Evolutionary conservation across 106 monocot species (phyloP).

Genomic region (Chionographis japonica): DNA sequence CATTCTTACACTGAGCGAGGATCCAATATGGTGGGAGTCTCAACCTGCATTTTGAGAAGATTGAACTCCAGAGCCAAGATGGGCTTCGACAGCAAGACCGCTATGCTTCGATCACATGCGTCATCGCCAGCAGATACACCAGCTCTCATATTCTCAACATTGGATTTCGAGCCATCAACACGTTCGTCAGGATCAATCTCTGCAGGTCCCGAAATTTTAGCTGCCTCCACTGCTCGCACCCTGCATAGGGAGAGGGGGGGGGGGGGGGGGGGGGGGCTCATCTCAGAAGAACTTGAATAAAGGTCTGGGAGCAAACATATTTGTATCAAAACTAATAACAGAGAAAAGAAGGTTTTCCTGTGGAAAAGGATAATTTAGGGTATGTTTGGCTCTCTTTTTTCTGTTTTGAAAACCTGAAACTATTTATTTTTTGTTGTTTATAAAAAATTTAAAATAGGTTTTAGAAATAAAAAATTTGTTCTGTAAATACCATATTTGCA

Average conservation of each 20-base stretch:
- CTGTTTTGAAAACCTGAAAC: too few species aligned
- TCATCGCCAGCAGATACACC: constrained; percentile 14
- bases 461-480: too few species aligned
- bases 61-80: constrained; percentile 74
- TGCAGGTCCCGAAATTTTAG: constrained; percentile 39
- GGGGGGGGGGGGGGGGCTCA: too few species aligned
- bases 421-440: too few species aligned
- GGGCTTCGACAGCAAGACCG: constrained; percentile 72
- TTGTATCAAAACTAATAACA: too few species aligned
- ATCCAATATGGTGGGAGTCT: constrained; percentile 49
- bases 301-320: too few species aligned
- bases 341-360: too few species aligned
- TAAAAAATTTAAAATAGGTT: too few species aligned
- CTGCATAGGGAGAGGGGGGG: too few species aligned
- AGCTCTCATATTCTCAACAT: neutral
- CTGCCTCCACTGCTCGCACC: constrained; percentile 52
- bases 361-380: too few species aligned
- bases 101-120: constrained; percentile 29
- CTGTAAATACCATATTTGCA: too few species aligned
- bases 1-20: constrained; percentile 20
- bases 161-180: constrained; percentile 4
- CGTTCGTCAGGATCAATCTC: neutral
- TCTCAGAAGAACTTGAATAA: neutral
- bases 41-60: constrained; percentile 70
- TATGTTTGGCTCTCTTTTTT: too few species aligned